Conservation (phyloP, 2,329 filamentous ascomycete species). For the Claviceps fusiformis region DNA sequence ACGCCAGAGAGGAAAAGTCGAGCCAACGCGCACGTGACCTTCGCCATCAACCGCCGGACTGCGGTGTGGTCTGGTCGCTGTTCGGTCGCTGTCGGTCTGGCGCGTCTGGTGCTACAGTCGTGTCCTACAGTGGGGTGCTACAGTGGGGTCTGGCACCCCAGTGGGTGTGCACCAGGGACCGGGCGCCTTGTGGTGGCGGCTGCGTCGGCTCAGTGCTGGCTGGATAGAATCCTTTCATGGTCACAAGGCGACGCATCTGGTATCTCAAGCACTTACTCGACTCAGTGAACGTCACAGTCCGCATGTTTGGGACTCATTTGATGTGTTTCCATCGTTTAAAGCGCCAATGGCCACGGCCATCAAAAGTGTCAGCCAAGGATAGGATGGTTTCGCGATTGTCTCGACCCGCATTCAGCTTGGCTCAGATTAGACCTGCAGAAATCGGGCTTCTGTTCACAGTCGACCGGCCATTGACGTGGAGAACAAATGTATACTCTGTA, state of each 20-base stretch:
- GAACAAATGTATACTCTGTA: conserved; percentile 15
- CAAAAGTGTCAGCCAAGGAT: no score
- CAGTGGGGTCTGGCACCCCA: background rate
- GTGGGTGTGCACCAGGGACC: background rate
- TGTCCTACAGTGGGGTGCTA: no score
- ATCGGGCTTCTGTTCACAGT: background rate
- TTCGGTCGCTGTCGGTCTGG: no score
- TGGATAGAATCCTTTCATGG: no score
- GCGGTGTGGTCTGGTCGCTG: background rate
- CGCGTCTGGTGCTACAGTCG: background rate
- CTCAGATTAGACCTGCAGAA: background rate
- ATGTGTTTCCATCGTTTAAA: no score
- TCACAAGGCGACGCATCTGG: no score
- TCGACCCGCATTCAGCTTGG: background rate
- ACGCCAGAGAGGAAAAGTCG: conserved; percentile 16
- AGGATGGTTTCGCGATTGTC: background rate
- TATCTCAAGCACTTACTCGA: no score
- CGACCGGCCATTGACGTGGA: background rate
- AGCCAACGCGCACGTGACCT: conserved; percentile 15
- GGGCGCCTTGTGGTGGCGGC: background rate
- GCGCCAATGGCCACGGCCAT: no score
- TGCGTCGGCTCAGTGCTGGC: no score
- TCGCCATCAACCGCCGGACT: background rate
- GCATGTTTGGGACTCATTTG: no score
- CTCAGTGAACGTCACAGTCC: no score